These are phyloP conservation scores for Mycena galopus DNA, from an alignment of 768 basidiomycete genomes.

Conservation along the genomic window DNA sequence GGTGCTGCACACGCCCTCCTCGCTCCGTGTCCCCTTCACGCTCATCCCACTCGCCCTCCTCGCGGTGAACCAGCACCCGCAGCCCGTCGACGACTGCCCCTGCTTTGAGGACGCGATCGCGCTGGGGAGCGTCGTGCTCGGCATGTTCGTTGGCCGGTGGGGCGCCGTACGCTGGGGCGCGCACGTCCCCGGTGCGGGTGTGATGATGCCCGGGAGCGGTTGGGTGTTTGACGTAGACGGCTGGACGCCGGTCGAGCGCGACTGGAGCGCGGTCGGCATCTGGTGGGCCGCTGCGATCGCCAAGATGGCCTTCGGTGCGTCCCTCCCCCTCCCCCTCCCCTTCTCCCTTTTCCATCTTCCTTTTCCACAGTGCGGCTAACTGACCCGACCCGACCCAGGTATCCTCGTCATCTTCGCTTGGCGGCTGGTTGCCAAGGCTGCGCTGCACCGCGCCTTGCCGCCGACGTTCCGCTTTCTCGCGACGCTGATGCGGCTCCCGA, in stretches of 20 bases:
- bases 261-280: slow-evolving; percentile 54
- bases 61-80: slow-evolving; percentile 90
- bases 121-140: slow-evolving; percentile 86
- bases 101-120: slow-evolving; percentile 99
- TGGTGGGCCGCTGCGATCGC: slow-evolving; percentile 63
- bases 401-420: slow-evolving; percentile 86
- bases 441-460: slow-evolving; percentile 81
- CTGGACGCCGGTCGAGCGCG: slow-evolving; percentile 39
- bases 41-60: slow-evolving; percentile 75
- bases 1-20: slow-evolving; percentile 42
- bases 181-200: slow-evolving; percentile 41
- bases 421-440: slow-evolving; percentile 88
- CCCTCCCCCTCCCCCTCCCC: neutral
- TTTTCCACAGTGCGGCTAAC: neutral
- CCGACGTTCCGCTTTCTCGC: slow-evolving; percentile 86
- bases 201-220: slow-evolving; percentile 72
- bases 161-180: slow-evolving; percentile 59
- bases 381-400: slow-evolving; percentile 56
- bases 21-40: slow-evolving; percentile 63
- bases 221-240: slow-evolving; percentile 49
- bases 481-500: slow-evolving; percentile 77
- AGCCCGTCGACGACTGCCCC: slow-evolving; percentile 96
- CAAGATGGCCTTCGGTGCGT: slow-evolving; percentile 62
- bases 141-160: slow-evolving; percentile 82
- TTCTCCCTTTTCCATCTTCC: neutral